Percentiles rank a stretch among this genome's conserved stretches.
Conservation (phyloP, 768 basidiomycete species). For the Trametes cingulata region DNA sequence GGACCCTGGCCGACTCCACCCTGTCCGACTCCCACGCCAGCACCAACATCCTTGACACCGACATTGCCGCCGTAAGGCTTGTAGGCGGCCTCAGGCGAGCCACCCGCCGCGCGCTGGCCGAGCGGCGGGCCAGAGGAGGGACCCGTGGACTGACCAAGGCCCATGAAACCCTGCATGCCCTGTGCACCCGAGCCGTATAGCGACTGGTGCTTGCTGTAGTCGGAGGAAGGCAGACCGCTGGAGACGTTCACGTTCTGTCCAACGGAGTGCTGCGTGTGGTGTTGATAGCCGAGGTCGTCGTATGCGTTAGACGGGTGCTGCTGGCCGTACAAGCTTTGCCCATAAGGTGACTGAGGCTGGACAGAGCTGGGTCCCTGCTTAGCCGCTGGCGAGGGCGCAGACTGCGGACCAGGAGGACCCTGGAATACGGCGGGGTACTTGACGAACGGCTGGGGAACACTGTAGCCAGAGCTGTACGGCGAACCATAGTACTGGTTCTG, state of each 20-base stretch:
- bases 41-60: conserved; percentile 61
- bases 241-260: conserved; percentile 37
- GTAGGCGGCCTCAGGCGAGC: conserved; percentile 72
- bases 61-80: conserved; percentile 64
- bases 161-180: conserved; percentile 72
- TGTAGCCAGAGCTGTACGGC: conserved; percentile 62
- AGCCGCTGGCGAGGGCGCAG: conserved; percentile 62
- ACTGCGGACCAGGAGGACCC: conserved; percentile 67
- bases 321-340: conserved; percentile 66
- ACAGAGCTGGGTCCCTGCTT: conserved; percentile 63
- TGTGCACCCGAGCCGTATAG: conserved; percentile 53
- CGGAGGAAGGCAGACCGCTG: conserved; percentile 40
- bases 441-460: conserved; percentile 66
- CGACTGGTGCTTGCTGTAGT: conserved; percentile 46
- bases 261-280: conserved; percentile 61
- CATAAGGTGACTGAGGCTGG: conserved; percentile 61
- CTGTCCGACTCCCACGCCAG: conserved; percentile 44
- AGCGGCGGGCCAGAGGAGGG: conserved; percentile 49
- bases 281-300: conserved; percentile 54
- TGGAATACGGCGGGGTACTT: conserved; percentile 81
- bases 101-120: conserved; percentile 47
- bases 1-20: conserved; percentile 41
- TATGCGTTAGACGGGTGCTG: conserved; percentile 52
- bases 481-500: conserved; percentile 77
- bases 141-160: conserved; percentile 48